phyloP scores from a whole-genome alignment of 2,329 filamentous ascomycete species.

The Penicillium sp. region DNA sequence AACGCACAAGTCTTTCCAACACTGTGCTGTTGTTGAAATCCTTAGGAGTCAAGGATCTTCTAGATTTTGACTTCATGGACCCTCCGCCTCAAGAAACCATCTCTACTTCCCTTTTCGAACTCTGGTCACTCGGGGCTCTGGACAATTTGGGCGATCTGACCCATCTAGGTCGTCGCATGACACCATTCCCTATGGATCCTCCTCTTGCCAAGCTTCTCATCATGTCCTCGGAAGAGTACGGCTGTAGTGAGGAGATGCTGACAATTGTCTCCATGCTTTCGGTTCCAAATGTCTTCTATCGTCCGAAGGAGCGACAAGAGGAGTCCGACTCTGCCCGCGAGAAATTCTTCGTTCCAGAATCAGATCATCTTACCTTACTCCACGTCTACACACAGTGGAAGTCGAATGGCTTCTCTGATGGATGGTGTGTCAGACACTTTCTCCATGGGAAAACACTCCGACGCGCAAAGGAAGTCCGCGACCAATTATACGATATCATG shows the following conservation, averaged over 20 bases:
- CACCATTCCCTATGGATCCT: conserved; percentile 96
- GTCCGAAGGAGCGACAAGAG: conserved; percentile 93
- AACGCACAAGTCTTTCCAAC: conserved; percentile 92
- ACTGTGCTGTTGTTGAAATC: conserved; percentile 94
- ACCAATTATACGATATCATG: conserved; percentile 94
- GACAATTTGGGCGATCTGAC: conserved; percentile 95
- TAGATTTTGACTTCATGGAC: conserved; percentile 99
- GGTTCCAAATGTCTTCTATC: conserved; percentile 94
- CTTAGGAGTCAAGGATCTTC: conserved; percentile 85
- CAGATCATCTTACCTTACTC: conserved; percentile 90
- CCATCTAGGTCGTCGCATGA: conserved; percentile 85
- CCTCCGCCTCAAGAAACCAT: conserved; percentile 97
- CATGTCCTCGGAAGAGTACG: conserved; percentile 83
- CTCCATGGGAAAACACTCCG: conserved; percentile 92
- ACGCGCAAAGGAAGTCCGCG: conserved; percentile 87
- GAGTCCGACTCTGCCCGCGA: conserved; percentile 94
- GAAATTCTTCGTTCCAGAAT: conserved; percentile 98
- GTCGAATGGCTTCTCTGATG: conserved; percentile 82
- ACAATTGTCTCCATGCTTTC: conserved; percentile 98
- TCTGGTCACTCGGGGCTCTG: conserved; percentile 92
- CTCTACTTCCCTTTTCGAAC: conserved; percentile 92
- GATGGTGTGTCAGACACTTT: conserved; percentile 92
- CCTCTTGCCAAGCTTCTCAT: conserved; percentile 93
- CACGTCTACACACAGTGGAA: conserved; percentile 97
- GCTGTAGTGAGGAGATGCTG: conserved; percentile 95